Conservation (phyloP, 305 asterid genomes). For the Fraxinus dipetala region DNA sequence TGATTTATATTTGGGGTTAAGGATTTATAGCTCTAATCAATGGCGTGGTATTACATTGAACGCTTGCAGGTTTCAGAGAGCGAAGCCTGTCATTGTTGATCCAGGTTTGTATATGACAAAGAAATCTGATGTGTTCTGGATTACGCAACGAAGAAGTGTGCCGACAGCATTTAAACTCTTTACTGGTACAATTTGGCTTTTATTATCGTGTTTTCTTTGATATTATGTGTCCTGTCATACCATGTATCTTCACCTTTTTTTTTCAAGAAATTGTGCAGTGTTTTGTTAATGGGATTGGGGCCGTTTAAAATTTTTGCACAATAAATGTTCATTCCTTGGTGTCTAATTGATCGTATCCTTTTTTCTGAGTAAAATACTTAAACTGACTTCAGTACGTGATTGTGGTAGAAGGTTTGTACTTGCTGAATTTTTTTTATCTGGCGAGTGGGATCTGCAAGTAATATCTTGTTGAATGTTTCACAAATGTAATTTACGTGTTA, state of each 20-base stretch:
- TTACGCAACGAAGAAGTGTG: conserved; percentile 94
- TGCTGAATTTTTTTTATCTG: not conserved
- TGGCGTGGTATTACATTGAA: not conserved
- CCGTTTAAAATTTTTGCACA: conserved; percentile 12
- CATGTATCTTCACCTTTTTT: conserved; percentile 15
- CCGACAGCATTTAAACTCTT: conserved; percentile 96
- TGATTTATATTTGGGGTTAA: not conserved
- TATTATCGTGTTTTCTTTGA: conserved; percentile 22
- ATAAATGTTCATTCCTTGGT: conserved; percentile 6
- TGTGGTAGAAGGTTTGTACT: not conserved
- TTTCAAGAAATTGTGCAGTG: conserved; percentile 16
- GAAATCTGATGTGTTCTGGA: conserved; percentile 95
- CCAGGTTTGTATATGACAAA: conserved; percentile 90
- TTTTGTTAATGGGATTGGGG: conserved; percentile 21
- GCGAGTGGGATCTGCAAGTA: not conserved
- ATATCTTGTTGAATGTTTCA: not conserved
- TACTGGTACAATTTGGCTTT: conserved; percentile 61
- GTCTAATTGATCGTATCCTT: not conserved
- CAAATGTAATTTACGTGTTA: not conserved
- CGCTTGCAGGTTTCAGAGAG: conserved; percentile 77
- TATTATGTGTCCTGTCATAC: conserved; percentile 14
- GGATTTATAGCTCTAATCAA: conserved; percentile 14
- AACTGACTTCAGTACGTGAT: not conserved
- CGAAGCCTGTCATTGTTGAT: conserved; percentile 88
- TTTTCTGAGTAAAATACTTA: conserved; percentile 9